Evolutionary conservation across 225 moss, liverwort and hornwort genomes (phyloP).

Genomic region (Pseudisothecium myosuroides): DNA sequence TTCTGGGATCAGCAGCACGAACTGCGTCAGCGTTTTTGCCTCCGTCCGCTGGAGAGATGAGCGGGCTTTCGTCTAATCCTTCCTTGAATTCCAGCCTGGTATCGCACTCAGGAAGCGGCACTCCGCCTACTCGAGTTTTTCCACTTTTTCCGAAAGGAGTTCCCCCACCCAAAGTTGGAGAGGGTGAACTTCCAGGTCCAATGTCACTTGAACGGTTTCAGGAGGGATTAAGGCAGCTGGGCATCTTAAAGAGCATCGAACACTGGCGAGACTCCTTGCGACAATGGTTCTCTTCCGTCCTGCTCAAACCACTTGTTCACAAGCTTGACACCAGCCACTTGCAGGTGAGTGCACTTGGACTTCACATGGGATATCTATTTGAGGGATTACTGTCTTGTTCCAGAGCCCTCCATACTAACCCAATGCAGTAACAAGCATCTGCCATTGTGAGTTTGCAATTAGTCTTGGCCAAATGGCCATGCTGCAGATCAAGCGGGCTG

Average conservation of each 20-base stretch:
- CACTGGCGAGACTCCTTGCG: conserved; percentile 54
- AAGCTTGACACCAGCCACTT: conserved; percentile 49
- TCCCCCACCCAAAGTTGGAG: conserved; percentile 40
- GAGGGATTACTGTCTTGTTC: neutral
- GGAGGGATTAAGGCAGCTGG: conserved; percentile 46
- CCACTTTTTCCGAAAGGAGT: conserved; percentile 35
- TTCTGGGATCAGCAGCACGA: conserved; percentile 18
- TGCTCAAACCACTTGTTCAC: conserved; percentile 60
- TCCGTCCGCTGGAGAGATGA: conserved; percentile 13
- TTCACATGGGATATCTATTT: neutral
- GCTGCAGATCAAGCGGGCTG: neutral
- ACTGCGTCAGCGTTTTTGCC: conserved; percentile 3
- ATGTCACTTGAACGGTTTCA: conserved; percentile 62
- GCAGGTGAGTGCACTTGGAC: conserved; percentile 28
- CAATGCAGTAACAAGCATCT: neutral
- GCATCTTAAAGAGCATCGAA: conserved; percentile 43
- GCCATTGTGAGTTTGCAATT: neutral
- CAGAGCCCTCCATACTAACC: neutral
- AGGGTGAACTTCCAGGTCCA: conserved; percentile 54
- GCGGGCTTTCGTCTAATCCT: conserved; percentile 1
- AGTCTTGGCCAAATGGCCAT: neutral
- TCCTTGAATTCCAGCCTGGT: conserved; percentile 4
- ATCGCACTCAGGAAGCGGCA: conserved; percentile 21
- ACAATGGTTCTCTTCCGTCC: conserved; percentile 63
- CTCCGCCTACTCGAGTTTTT: conserved; percentile 30